Evolutionary conservation across 495 filamentous ascomycete species (phyloP).

Genomic region (Lasiosphaeria hispida): DNA sequence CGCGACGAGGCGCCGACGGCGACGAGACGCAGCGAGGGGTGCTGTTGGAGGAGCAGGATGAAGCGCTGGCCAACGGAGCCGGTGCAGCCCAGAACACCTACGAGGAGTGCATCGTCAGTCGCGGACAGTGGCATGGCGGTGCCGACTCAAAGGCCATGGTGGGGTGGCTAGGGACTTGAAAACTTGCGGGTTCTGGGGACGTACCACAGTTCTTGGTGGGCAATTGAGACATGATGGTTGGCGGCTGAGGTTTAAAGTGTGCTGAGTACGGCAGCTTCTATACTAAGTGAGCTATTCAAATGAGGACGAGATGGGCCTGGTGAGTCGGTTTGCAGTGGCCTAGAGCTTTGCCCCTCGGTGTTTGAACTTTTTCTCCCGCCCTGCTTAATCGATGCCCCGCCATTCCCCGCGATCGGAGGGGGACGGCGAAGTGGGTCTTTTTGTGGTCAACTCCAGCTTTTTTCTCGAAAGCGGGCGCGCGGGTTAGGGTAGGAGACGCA

Average conservation of each 20-base stretch:
- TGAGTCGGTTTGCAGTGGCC: slow-evolving; percentile 19
- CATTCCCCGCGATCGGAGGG: slow-evolving; percentile 7
- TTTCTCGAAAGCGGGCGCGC: too few species aligned
- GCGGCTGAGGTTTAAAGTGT: not conserved
- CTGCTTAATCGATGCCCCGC: slow-evolving; percentile 1
- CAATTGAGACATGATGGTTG: slow-evolving; percentile 39
- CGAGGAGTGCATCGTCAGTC: slow-evolving; percentile 12
- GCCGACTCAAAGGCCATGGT: not conserved
- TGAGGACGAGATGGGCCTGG: not conserved
- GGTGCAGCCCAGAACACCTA: slow-evolving; percentile 68
- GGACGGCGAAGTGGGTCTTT: not conserved
- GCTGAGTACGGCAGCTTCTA: not conserved
- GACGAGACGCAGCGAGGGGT: slow-evolving; percentile 72
- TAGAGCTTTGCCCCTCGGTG: slow-evolving; percentile 4
- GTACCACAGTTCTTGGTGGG: slow-evolving; percentile 54
- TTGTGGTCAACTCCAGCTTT: not conserved
- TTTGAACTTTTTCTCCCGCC: slow-evolving; percentile 20
- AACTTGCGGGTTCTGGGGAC: slow-evolving; percentile 11
- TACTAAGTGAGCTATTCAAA: not conserved
- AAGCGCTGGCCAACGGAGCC: slow-evolving; percentile 86
- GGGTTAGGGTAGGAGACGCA: too few species aligned
- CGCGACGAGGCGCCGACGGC: slow-evolving; percentile 76
- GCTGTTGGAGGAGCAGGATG: slow-evolving; percentile 74
- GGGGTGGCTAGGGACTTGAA: not conserved
- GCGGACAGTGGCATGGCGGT: not conserved